phyloP scores from a whole-genome alignment of 495 filamentous ascomycete genomes.

The Emericellopsis terricola region DNA sequence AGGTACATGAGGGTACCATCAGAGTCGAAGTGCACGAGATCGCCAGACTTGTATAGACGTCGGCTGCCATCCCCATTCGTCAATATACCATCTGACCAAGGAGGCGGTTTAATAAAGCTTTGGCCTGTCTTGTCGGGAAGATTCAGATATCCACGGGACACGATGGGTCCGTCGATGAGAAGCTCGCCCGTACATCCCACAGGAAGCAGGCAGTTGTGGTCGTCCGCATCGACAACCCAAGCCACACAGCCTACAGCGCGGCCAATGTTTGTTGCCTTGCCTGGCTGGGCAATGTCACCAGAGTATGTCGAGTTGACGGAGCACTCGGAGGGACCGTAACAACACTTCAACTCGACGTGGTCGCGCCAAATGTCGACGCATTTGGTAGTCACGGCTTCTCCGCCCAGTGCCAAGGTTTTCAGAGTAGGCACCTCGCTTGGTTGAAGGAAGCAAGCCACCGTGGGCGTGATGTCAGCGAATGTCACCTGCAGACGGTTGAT shows the following conservation, averaged over 20 bases:
- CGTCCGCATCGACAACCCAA: conserved; percentile 39
- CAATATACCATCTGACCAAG: conserved; percentile 1
- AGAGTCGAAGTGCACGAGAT: conserved; percentile 38
- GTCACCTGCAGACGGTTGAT: not conserved
- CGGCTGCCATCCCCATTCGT: conserved; percentile 15
- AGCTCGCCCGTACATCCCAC: conserved; percentile 43
- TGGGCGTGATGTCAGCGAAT: not conserved
- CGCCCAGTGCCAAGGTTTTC: not conserved
- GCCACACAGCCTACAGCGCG: conserved; percentile 18
- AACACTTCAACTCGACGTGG: not conserved
- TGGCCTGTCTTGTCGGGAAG: conserved; percentile 21
- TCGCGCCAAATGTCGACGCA: not conserved
- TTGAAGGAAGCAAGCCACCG: not conserved
- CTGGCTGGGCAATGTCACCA: not conserved
- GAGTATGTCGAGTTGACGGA: not conserved
- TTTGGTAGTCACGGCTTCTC: not conserved
- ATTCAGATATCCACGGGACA: conserved; percentile 32
- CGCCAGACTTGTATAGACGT: conserved; percentile 50
- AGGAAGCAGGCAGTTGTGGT: conserved; percentile 34
- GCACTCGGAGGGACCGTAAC: not conserved
- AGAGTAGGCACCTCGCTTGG: not conserved
- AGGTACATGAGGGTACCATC: conserved; percentile 30
- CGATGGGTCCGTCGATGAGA: conserved; percentile 37
- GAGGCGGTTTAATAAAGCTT: conserved; percentile 20
- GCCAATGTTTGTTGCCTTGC: conserved; percentile 14